These are phyloP conservation scores for Malania oleifera DNA, from an alignment of 164 flowering plant species.

Conservation along the genomic window DNA sequence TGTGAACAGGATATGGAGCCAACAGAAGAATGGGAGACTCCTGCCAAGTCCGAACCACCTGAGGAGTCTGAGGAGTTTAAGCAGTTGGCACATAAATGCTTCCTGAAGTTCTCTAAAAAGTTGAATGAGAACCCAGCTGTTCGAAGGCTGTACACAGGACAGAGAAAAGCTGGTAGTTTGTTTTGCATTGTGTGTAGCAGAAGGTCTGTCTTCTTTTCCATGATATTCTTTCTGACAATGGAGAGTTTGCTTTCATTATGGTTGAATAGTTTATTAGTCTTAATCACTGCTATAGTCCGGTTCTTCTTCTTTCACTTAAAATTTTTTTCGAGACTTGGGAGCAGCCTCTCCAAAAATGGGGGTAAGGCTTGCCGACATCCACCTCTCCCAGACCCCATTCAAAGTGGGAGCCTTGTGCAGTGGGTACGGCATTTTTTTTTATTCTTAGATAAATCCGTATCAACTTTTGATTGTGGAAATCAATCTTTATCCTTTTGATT, in stretches of 20 bases:
- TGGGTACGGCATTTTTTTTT: too few relatives aligned
- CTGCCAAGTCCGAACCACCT: constrained; percentile 19
- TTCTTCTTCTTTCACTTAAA: background rate
- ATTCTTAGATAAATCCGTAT: too few relatives aligned
- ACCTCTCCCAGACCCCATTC: too few relatives aligned
- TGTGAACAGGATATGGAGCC: constrained; percentile 12
- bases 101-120: constrained; percentile 27
- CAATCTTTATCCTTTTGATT: too few relatives aligned
- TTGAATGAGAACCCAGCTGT: constrained; percentile 28
- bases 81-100: constrained; percentile 27
- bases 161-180: constrained; percentile 46
- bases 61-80: constrained; percentile 41
- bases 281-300: constrained; percentile 2
- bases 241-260: background rate
- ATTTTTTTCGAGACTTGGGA: too few relatives aligned
- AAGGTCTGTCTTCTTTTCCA: constrained; percentile 40
- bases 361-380: too few relatives aligned
- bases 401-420: too few relatives aligned
- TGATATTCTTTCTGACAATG: constrained; percentile 9
- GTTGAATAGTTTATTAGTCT: constrained; percentile 11
- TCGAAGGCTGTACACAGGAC: constrained; percentile 39
- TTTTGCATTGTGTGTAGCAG: constrained; percentile 47
- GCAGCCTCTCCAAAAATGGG: too few relatives aligned
- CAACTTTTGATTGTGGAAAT: too few relatives aligned
- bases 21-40: constrained; percentile 13